These are phyloP conservation scores for Fusarium keratoplasticum DNA, from an alignment of 2,329 filamentous ascomycete genomes.

Conservation along the genomic window DNA sequence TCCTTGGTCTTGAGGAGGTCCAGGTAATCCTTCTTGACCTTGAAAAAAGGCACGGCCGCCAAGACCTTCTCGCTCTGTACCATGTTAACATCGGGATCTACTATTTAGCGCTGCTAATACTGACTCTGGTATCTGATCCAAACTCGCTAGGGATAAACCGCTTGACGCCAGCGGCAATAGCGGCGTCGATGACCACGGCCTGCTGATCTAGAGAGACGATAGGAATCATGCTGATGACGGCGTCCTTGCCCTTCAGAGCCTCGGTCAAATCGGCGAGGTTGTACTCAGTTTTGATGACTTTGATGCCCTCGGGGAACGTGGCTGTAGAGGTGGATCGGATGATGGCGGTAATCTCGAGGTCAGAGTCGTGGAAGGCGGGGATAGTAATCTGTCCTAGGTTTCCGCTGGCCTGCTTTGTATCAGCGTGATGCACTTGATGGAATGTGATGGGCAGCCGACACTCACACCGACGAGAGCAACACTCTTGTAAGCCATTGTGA, in stretches of 20 bases:
- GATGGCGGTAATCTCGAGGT: neutral
- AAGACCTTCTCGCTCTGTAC: neutral
- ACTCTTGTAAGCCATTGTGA: neutral
- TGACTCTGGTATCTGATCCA: neutral
- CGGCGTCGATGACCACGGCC: neutral
- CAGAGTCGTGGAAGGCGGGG: neutral
- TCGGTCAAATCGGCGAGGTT: neutral
- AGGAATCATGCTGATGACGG: neutral
- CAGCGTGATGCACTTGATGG: neutral
- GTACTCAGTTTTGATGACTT: neutral
- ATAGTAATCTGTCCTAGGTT: neutral
- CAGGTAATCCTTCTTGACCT: neutral
- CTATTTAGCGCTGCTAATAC: neutral
- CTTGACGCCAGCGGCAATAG: neutral
- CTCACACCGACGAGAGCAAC: neutral
- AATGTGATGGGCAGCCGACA: neutral
- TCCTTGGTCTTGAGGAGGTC: neutral
- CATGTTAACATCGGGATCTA: neutral
- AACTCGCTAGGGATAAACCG: neutral
- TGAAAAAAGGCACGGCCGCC: neutral
- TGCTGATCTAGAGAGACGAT: neutral
- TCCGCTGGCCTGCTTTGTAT: neutral
- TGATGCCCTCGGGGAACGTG: neutral
- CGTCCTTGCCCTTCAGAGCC: neutral
- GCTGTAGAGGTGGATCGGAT: neutral